Conservation (phyloP, 306 rosid species). For the Alnus glutinosa region DNA sequence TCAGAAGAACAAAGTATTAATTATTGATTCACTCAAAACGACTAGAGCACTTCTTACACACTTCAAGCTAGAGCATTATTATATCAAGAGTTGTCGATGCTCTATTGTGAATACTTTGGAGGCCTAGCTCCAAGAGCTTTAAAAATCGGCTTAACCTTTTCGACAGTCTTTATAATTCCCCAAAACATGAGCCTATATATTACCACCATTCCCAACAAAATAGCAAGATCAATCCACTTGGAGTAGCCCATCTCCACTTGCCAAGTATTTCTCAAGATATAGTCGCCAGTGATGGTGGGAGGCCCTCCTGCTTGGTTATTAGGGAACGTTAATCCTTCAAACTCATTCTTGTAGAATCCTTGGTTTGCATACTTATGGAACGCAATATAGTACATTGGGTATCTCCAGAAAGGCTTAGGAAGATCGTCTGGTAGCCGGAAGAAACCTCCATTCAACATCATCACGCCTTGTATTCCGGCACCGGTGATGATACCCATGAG, state of each 20-base stretch:
- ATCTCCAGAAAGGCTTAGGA: constrained; percentile 61
- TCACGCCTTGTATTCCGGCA: constrained; percentile 56
- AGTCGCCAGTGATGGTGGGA: constrained; percentile 36
- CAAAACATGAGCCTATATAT: background rate
- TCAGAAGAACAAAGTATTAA: no score
- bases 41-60: no score
- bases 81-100: background rate
- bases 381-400: constrained; percentile 58
- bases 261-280: constrained; percentile 37
- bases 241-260: constrained; percentile 55
- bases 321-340: constrained; percentile 49
- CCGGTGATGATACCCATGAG: constrained; percentile 57
- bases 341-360: constrained; percentile 71
- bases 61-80: no score
- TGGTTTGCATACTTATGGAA: constrained; percentile 65
- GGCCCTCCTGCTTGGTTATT: constrained; percentile 27
- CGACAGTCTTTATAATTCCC: no score
- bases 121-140: background rate
- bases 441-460: constrained; percentile 71
- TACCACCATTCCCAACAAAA: constrained; percentile 59
- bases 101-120: constrained; percentile 10
- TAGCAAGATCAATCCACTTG: constrained; percentile 63
- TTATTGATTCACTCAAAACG: no score
- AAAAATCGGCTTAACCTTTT: no score
- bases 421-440: constrained; percentile 56